Conservation (phyloP, 2,329 filamentous ascomycete genomes). For the Pestalotiopsis sp. region DNA sequence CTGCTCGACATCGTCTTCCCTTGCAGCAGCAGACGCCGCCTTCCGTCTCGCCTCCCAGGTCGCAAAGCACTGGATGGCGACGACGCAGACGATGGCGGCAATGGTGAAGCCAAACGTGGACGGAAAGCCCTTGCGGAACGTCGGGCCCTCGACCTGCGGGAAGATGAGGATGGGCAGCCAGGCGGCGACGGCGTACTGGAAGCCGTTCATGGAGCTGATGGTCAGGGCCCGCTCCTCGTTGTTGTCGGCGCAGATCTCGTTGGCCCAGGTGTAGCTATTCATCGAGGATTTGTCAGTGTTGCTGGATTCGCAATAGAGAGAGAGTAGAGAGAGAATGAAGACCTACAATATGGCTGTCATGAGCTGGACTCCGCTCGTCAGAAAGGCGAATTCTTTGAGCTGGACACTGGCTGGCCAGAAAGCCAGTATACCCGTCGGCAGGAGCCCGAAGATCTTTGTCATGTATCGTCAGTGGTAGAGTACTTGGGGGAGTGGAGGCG, state of each 20-base stretch:
- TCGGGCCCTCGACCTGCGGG: slow-evolving; percentile 5
- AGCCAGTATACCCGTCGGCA: slow-evolving; percentile 7
- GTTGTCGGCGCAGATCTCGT: slow-evolving; percentile 14
- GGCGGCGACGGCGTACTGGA: slow-evolving; percentile 13
- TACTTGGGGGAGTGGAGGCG: not conserved
- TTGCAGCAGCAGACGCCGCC: not conserved
- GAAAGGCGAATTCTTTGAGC: slow-evolving; percentile 6
- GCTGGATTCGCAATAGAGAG: too few species aligned
- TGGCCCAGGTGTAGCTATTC: slow-evolving; percentile 11
- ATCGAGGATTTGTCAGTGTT: not conserved
- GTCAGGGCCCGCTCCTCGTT: slow-evolving; percentile 13
- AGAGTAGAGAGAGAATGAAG: too few species aligned
- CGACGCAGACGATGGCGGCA: slow-evolving; percentile 7
- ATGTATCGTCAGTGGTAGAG: not conserved
- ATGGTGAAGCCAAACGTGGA: slow-evolving; percentile 11
- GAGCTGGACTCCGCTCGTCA: slow-evolving; percentile 3
- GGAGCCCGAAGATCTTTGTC: not conserved
- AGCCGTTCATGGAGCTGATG: slow-evolving; percentile 12
- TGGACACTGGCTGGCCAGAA: slow-evolving; percentile 10
- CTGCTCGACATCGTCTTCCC: not conserved
- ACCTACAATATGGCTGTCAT: slow-evolving; percentile 15
- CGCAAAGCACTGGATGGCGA: not conserved
- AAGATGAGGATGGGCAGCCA: slow-evolving; percentile 15
- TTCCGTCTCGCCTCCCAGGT: not conserved
- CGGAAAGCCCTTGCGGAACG: slow-evolving; percentile 9